phyloP scores from a whole-genome alignment of 2,329 filamentous ascomycete species.

The Diaporthe vexans region DNA sequence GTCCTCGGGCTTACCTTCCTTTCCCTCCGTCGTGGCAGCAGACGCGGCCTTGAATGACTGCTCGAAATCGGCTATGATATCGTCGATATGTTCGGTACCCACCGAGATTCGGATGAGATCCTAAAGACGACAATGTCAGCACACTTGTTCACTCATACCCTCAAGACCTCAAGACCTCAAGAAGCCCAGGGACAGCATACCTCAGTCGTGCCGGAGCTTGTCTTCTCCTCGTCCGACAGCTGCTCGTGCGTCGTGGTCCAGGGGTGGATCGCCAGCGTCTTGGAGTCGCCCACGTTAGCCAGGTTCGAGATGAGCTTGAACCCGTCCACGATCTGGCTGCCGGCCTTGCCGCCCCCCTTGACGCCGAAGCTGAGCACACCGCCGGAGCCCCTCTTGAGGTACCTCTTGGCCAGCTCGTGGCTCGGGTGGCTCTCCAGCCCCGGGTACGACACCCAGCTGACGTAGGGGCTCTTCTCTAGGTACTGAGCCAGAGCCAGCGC shows the following conservation, averaged over 20 bases:
- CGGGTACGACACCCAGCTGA: conserved; percentile 94
- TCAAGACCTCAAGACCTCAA: not conserved
- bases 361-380: conserved; percentile 95
- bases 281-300: conserved; percentile 95
- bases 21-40: conserved; percentile 57
- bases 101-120: conserved; percentile 96
- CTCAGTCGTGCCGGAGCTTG: conserved; percentile 85
- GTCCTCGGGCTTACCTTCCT: conserved; percentile 46
- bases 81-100: conserved; percentile 96
- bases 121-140: conserved; percentile 46
- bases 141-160: not conserved
- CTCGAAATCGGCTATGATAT: conserved; percentile 96
- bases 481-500: conserved; percentile 84
- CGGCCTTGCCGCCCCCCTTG: conserved; percentile 87
- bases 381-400: conserved; percentile 86
- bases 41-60: conserved; percentile 81
- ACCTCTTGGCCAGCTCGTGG: conserved; percentile 87
- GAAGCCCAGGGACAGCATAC: conserved; percentile 52
- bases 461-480: conserved; percentile 85
- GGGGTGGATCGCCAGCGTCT: conserved; percentile 94
- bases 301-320: conserved; percentile 97
- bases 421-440: conserved; percentile 86
- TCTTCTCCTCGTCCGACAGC: conserved; percentile 84
- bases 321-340: conserved; percentile 89
- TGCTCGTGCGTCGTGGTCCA: conserved; percentile 98